phyloP scores from a whole-genome alignment of 2,329 filamentous ascomycete genomes.

The Ceratocystis colombiana region DNA sequence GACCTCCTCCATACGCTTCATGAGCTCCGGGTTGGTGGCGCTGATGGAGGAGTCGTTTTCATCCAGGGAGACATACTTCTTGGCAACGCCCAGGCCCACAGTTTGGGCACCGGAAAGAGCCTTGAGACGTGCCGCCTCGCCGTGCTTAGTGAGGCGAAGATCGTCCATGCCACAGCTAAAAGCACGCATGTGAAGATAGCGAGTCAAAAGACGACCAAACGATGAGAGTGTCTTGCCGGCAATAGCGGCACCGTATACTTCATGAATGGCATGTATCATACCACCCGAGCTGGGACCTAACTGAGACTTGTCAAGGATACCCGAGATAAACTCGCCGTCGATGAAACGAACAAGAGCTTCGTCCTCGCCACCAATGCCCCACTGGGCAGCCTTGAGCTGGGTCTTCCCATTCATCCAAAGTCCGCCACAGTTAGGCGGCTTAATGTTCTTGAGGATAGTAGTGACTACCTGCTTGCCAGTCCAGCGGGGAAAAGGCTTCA shows the following conservation, averaged over 20 bases:
- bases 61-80: conserved; percentile 78
- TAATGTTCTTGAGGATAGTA: conserved; percentile 86
- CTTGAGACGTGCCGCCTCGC: conserved; percentile 60
- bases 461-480: conserved; percentile 95
- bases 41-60: conserved; percentile 52
- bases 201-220: conserved; percentile 77
- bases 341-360: conserved; percentile 74
- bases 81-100: conserved; percentile 68
- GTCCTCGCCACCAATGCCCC: conserved; percentile 59
- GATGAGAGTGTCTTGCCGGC: conserved; percentile 84
- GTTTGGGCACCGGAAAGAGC: conserved; percentile 56
- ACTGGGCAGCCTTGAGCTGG: conserved; percentile 66
- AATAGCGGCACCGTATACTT: conserved; percentile 77
- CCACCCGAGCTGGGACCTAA: conserved; percentile 81
- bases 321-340: conserved; percentile 76
- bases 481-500: conserved; percentile 76
- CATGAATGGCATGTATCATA: conserved; percentile 83
- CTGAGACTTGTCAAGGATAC: conserved; percentile 92
- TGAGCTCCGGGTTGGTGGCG: conserved; percentile 38
- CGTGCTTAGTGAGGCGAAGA: conserved; percentile 69
- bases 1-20: conserved; percentile 69
- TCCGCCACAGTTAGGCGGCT: conserved; percentile 62
- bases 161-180: conserved; percentile 98
- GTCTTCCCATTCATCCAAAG: conserved; percentile 72
- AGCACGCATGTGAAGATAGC: conserved; percentile 82